These are phyloP conservation scores for Zasmidium cellare DNA, from an alignment of 2,329 filamentous ascomycete species.

Conservation along the genomic window DNA sequence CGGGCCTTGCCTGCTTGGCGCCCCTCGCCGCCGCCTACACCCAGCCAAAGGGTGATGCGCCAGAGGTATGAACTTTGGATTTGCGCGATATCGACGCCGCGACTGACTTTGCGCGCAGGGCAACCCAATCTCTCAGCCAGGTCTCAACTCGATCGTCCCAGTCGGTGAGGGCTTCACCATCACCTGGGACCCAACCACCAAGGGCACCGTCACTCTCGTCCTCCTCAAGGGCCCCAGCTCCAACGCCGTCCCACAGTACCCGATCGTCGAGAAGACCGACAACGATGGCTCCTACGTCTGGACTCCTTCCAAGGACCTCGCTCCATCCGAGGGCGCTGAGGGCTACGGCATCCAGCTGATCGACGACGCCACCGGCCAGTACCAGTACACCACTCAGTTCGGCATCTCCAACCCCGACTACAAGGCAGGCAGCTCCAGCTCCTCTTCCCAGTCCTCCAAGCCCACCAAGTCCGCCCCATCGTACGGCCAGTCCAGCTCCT, in stretches of 20 bases:
- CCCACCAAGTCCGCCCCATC: slow-evolving; percentile 16
- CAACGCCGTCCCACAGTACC: slow-evolving; percentile 54
- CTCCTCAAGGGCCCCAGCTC: slow-evolving; percentile 60
- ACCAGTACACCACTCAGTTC: slow-evolving; percentile 59
- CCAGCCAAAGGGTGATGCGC: slow-evolving; percentile 33
- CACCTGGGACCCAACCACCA: slow-evolving; percentile 56
- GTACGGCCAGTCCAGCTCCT: slow-evolving; percentile 10
- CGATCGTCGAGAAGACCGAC: slow-evolving; percentile 53
- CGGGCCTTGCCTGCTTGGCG: slow-evolving; percentile 52
- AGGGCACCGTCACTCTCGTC: slow-evolving; percentile 56
- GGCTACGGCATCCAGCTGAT: slow-evolving; percentile 64
- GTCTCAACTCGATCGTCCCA: slow-evolving; percentile 55
- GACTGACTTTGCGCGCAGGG: slow-evolving; percentile 34
- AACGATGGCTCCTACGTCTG: slow-evolving; percentile 58
- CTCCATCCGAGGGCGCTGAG: slow-evolving; percentile 43
- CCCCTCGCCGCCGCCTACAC: slow-evolving; percentile 51
- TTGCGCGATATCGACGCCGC: background rate
- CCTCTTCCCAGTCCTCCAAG: slow-evolving; percentile 22
- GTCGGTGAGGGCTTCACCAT: slow-evolving; percentile 58
- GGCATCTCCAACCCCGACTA: slow-evolving; percentile 53
- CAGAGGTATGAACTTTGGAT: slow-evolving; percentile 11
- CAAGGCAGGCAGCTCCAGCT: slow-evolving; percentile 18
- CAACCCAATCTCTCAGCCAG: slow-evolving; percentile 57
- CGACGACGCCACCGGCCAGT: slow-evolving; percentile 56
- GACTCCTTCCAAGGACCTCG: slow-evolving; percentile 53